Percentiles rank a stretch among this genome's conserved stretches.
phyloP scores from a whole-genome alignment of 192 early-diverging fungal species.

The Paraglomus brasilianum region DNA sequence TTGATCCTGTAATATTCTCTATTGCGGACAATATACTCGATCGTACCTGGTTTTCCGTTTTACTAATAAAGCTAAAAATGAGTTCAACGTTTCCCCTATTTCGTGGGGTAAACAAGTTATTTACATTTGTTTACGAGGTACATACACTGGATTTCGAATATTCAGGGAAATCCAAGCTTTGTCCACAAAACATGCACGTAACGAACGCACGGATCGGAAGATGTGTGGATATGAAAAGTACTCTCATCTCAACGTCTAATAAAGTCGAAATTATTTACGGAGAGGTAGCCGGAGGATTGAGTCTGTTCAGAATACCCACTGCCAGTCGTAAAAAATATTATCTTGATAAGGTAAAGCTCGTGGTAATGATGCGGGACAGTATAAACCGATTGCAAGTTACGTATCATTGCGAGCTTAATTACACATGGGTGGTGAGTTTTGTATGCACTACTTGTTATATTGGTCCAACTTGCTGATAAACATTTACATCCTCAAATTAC shows the following conservation, averaged over 20 bases:
- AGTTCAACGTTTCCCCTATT: not conserved
- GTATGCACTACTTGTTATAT: not conserved
- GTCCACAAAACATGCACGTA: conserved; percentile 6
- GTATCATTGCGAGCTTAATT: not conserved
- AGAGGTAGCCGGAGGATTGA: conserved; percentile 2
- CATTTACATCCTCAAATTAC: not conserved
- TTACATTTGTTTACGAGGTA: not conserved
- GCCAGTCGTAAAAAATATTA: conserved; percentile 6
- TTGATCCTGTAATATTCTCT: too few relatives aligned
- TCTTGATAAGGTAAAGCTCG: conserved; percentile 2
- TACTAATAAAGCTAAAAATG: conserved; percentile 24
- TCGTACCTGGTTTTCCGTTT: too few relatives aligned
- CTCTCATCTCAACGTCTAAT: not conserved
- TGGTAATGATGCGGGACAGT: conserved; percentile 8
- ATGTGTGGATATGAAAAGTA: conserved; percentile 5
- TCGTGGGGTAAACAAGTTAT: conserved; percentile 11
- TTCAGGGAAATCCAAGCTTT: conserved; percentile 7
- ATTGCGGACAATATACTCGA: too few relatives aligned
- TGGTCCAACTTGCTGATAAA: not conserved
- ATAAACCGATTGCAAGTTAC: not conserved
- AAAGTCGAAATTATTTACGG: conserved; percentile 23
- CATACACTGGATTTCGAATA: not conserved
- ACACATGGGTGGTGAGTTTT: conserved; percentile 12
- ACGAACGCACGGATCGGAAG: conserved; percentile 8
- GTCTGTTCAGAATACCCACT: not conserved